Conservation (phyloP, 176 grass and related monocot genomes). For the Triticum monococcum region DNA sequence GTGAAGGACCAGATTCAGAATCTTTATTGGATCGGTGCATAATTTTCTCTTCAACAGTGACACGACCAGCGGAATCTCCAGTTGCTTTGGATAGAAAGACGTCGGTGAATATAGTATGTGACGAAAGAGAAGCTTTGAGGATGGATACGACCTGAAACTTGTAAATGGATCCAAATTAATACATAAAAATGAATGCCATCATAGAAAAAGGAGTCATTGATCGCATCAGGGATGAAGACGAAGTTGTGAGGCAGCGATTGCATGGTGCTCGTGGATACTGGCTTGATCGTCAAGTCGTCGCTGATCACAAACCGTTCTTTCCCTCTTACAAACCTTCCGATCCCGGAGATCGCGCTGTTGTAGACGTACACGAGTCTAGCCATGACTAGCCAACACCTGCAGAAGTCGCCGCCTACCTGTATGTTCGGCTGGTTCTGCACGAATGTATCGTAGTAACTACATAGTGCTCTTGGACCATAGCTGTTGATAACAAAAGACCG, state of each 20-base stretch:
- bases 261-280: background rate
- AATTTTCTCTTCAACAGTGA: no score
- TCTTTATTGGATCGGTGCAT: background rate
- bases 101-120: background rate
- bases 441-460: background rate
- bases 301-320: background rate
- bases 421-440: background rate
- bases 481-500: no score
- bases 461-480: no score
- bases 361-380: background rate
- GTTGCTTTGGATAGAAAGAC: background rate
- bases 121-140: no score
- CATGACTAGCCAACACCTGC: background rate
- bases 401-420: background rate
- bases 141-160: no score
- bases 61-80: no score
- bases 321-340: background rate
- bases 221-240: background rate
- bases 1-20: background rate
- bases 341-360: rapidly evolving
- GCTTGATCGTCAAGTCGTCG: background rate
- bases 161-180: no score
- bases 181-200: no score
- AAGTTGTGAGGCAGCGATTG: background rate
- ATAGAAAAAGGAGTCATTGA: no score